A percentile compares a stretch with the other conserved stretches of the same genome.
Evolutionary conservation across 1,284 basidiomycete species (phyloP).

Genomic region (Thelephora terrestris): DNA sequence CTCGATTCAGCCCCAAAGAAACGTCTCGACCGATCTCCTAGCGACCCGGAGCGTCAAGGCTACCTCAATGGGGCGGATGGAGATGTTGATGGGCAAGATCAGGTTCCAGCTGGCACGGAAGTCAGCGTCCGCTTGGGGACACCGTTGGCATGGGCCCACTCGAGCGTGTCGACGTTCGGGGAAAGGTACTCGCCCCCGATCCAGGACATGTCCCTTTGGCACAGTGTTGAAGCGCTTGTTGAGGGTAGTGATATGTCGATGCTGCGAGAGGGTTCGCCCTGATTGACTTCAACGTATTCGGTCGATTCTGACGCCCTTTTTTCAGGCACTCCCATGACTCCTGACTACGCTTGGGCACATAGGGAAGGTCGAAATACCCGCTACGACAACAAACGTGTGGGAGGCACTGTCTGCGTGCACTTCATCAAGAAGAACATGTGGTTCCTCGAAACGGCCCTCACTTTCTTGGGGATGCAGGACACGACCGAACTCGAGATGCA

Average conservation of each 20-base stretch:
- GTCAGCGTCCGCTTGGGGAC: constrained; percentile 13
- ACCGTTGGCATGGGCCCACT: constrained; percentile 61
- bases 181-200: constrained; percentile 68
- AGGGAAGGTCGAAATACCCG: constrained; percentile 60
- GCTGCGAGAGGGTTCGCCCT: constrained; percentile 44
- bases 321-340: constrained; percentile 42
- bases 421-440: constrained; percentile 96
- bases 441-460: constrained; percentile 90
- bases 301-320: neutral
- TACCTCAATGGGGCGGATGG: constrained; percentile 2
- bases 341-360: constrained; percentile 51
- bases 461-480: constrained; percentile 72
- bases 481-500: constrained; percentile 29
- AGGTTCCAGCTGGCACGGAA: neutral
- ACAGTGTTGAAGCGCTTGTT: constrained; percentile 87
- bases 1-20: constrained; percentile 13
- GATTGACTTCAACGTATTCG: neutral
- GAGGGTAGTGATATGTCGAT: constrained; percentile 82
- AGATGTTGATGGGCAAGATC: constrained; percentile 4
- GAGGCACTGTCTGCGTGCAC: constrained; percentile 93
- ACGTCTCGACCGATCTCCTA: constrained; percentile 4
- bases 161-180: constrained; percentile 83
- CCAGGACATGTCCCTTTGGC: constrained; percentile 52
- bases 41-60: constrained; percentile 9
- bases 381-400: constrained; percentile 64